Base-by-base conservation (phyloP, 208 protist genomes). In the Acanthamoeba royreba region DNA sequence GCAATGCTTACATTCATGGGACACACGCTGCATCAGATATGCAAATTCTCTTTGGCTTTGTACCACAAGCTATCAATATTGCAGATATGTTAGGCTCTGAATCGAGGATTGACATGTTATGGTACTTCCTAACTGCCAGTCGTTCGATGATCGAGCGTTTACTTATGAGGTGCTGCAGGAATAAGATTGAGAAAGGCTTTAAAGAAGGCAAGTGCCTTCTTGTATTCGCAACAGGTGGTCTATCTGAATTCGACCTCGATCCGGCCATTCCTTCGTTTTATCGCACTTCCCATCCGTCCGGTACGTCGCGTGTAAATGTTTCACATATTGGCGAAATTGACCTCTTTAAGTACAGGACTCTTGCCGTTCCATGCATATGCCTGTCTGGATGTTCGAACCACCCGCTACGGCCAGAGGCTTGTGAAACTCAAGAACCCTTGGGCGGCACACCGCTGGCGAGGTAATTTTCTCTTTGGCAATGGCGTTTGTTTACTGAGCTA, bases 381-480 rank as follows among this genome's bases (percentile, higher is more conserved):
- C 28, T 92, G 86, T 33, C 43, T 92, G 35, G 86, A 92, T 43
- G 55, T 92, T 25, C 86, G 86, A 17, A 33, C n/a, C 40, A 74
- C 81, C 9, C 11, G 31, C 17, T 5, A 31, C 31, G 86, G 86
- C n/a, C 53, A 92, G 19, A 11, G 86, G 28, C 46, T 92, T 9
- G 49, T 92, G 33, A 92, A 92, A 43, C 46, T 92, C 28, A 92
- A 92, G 86, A 92, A 92, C 58, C 86, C 86, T 4, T 92, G 86
- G 86, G 35, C 86, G 0, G 40, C 33, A 11, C 52, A 92, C 38
- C 86, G 86, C 49, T 92, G 86, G 86, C 17, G 46, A 74, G 86
- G 86, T 91, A 35, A 4, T 77, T n/a, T n/a, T n/a, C n/a, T n/a
- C n/a, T n/a, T n/a, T n/a, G n/a, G n/a, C n/a, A n/a, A n/a, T n/a